Percentiles rank a stretch among this genome's conserved stretches.
Conservation (phyloP, 2,329 filamentous ascomycete genomes). For the Colletotrichum siamense region DNA sequence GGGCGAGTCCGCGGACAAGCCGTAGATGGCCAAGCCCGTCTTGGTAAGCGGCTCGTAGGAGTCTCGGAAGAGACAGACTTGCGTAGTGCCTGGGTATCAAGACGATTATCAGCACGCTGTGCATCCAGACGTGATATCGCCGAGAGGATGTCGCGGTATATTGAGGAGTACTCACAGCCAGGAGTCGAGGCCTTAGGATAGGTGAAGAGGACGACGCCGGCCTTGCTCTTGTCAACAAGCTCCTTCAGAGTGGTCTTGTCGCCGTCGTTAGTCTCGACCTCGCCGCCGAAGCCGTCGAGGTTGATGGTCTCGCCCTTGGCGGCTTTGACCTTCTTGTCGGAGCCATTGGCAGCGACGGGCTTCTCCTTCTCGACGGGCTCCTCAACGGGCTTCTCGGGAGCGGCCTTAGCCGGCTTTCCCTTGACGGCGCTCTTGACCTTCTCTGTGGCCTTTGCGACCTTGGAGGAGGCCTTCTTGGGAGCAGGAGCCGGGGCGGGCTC, state of each 20-base stretch:
- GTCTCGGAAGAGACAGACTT: conserved; percentile 94
- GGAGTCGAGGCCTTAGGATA: conserved; percentile 95
- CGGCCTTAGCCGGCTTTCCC: conserved; percentile 27
- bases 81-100: conserved; percentile 75
- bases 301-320: conserved; percentile 61
- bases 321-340: conserved; percentile 44
- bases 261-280: conserved; percentile 87
- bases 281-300: conserved; percentile 67
- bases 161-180: conserved; percentile 73
- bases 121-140: not conserved
- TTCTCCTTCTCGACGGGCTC: conserved; percentile 14
- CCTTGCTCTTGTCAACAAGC: conserved; percentile 82
- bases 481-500: conserved; percentile 49
- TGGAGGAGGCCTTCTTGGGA: conserved; percentile 49
- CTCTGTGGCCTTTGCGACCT: conserved; percentile 40
- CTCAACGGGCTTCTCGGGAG: conserved; percentile 32
- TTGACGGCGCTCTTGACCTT: conserved; percentile 40
- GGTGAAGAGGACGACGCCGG: conserved; percentile 90
- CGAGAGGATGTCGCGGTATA: not conserved
- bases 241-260: conserved; percentile 78
- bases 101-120: not conserved
- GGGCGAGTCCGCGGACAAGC: conserved; percentile 84
- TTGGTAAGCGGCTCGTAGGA: conserved; percentile 76
- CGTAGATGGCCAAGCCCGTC: conserved; percentile 85
- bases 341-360: conserved; percentile 35